A percentile compares a stretch with the other conserved stretches of the same genome.
phyloP scores from a whole-genome alignment of 2,329 filamentous ascomycete species.

The Triangularia setosa region DNA sequence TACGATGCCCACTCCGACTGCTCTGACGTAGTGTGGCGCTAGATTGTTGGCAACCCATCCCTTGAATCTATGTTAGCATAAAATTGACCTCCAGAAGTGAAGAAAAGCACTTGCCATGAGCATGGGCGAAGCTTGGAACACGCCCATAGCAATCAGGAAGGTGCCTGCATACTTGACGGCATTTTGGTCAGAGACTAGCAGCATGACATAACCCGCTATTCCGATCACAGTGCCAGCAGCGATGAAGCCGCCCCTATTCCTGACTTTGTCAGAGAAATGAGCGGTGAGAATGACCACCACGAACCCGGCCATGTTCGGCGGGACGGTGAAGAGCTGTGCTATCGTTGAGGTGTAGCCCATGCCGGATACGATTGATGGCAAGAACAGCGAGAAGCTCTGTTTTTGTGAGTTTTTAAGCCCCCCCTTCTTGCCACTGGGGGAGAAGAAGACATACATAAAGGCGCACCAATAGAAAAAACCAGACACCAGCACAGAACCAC shows the following conservation, averaged over 20 bases:
- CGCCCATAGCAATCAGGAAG: slow-evolving; percentile 32
- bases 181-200: slow-evolving; percentile 27
- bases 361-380: slow-evolving; percentile 41
- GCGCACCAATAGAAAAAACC: slow-evolving; percentile 28
- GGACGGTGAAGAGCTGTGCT: slow-evolving; percentile 36
- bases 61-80: slow-evolving; percentile 12
- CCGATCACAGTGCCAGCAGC: slow-evolving; percentile 30
- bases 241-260: slow-evolving; percentile 32
- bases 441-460: slow-evolving; percentile 27
- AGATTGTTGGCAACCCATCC: slow-evolving; percentile 42
- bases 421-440: slow-evolving; percentile 5
- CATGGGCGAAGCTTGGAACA: slow-evolving; percentile 29
- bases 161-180: slow-evolving; percentile 35
- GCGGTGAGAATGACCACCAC: slow-evolving; percentile 32
- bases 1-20: slow-evolving; percentile 39
- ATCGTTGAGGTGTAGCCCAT: slow-evolving; percentile 38
- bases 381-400: slow-evolving; percentile 41
- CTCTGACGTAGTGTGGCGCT: slow-evolving; percentile 40
- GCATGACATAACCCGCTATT: slow-evolving; percentile 27
- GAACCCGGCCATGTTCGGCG: slow-evolving; percentile 34
- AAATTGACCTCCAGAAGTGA: too few relatives aligned
- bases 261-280: slow-evolving; percentile 32
- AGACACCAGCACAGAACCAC: slow-evolving; percentile 26
- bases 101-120: slow-evolving; percentile 25
- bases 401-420: slow-evolving; percentile 2